Evolutionary conservation across 2,329 filamentous ascomycete species (phyloP), one percentile per base, ranked within the genome.

Genomic region (Cladophialophora bantiana): DNA sequence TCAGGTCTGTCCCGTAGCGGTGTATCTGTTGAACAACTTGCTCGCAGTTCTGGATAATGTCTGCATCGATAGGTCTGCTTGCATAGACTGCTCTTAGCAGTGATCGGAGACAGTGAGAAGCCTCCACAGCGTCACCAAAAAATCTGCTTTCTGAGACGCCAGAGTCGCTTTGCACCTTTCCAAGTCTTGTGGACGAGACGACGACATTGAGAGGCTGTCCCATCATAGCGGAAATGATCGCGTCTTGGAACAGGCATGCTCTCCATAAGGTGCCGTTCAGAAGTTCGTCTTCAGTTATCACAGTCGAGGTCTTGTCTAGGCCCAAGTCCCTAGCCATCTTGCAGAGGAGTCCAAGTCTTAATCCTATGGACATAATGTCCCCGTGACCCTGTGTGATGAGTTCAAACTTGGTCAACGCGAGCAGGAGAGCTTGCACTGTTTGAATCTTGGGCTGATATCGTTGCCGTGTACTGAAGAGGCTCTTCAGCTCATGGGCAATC

Each of bases 381-480:
- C 31, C 40, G 40, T 59, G 57, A 7, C 35, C 45, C 10, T 42
- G 35, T n/a, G 57, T 59, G 4, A 32, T 13, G 40, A 59, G 57
- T 45, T 59, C 57, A 45, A 59, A 32, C 31, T 45, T 38, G 1
- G 32, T 40, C 32, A 45, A 59, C 9, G 18, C 38, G 31, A 59
- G 31, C 12, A 59, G 18, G 9, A 59, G 57, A 12, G 36, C 57
- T 32, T 59, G 57, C 7, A 59, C 36, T 4, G 57, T 59, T 59
- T 59, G 57, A 38, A 59, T 26, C 20, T 35, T 32, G 40, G 57
- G 57, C 20, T 48, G 57, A 45, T 59, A 59, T 10, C 10, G 57
- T n/a, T 48, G 31, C n/a, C 57, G 57, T 45, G 45, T 38, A n/a
- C 40, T 59, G 57, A 59, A 59, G 35, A 59, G 32, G n/a, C 9